A percentile compares a stretch with the other conserved stretches of the same genome.
These are phyloP conservation scores for Rheum nobile DNA, from an alignment of 148 eudicot species.

Conservation along the genomic window DNA sequence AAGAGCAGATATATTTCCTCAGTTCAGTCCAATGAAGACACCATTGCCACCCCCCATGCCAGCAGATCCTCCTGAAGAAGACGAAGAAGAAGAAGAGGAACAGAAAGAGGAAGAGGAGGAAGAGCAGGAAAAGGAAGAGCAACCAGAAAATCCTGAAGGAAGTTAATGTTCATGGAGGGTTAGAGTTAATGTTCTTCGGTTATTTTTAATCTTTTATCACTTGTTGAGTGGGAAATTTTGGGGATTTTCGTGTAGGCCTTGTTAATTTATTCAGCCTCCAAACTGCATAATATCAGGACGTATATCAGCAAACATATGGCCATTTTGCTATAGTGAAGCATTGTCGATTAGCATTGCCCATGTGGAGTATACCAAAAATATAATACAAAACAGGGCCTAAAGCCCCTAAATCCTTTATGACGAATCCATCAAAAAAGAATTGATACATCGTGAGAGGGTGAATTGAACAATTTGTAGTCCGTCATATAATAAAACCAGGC, in stretches of 20 bases:
- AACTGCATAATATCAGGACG: neutral
- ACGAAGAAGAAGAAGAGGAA: slow-evolving; percentile 72
- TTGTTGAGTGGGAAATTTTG: neutral
- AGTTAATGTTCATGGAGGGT: neutral
- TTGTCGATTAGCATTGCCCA: neutral
- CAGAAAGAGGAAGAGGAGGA: slow-evolving; percentile 39
- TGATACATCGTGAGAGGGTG: too few relatives aligned
- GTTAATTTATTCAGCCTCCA: neutral
- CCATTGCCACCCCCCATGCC: slow-evolving; percentile 95
- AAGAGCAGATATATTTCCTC: slow-evolving; percentile 78
- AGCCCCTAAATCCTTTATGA: too few relatives aligned
- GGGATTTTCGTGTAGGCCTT: slow-evolving; percentile 4
- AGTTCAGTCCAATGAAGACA: slow-evolving; percentile 94
- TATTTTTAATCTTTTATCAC: neutral
- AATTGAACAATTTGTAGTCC: too few relatives aligned
- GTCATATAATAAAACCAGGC: too few relatives aligned
- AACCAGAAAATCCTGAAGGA: slow-evolving; percentile 22
- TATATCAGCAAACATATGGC: neutral
- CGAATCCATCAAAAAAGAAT: too few relatives aligned
- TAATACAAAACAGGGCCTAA: too few relatives aligned
- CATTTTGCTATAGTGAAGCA: neutral
- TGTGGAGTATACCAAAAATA: too few relatives aligned
- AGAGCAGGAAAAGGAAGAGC: slow-evolving; percentile 42
- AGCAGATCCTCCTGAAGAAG: slow-evolving; percentile 71
- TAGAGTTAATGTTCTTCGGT: neutral